Evolutionary conservation across 2,329 filamentous ascomycete species (phyloP), one percentile per base, ranked within the genome.

Genomic region (Grosmannia huntii): DNA sequence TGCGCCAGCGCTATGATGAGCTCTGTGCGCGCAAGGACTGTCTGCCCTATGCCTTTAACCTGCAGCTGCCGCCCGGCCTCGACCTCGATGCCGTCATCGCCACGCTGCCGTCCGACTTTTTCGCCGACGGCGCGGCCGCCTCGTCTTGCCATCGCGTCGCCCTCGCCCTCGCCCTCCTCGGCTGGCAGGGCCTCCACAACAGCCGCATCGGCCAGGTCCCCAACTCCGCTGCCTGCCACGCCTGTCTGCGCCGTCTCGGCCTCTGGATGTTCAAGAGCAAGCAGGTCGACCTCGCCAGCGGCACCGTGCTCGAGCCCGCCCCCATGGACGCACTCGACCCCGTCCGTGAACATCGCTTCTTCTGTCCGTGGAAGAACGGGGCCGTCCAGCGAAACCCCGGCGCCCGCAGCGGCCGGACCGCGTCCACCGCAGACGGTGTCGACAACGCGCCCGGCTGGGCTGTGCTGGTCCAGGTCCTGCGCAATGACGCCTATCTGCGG

Each of bases 181-280:
- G 89, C 38, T 92, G 89, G 88, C 82, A 89, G 65, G 83, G 83
- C n/a, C 73, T 83, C 3, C 73, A 72, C 7, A 78, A 81, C 63
- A 62, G 72, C 14, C 72, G 77, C 67, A 72, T 83, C 65, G 70
- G 84, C 67, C 71, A 82, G 1, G 81, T 86, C 25, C 83, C 85
- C 48, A 87, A 89, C 60, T 81, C 92, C 19, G 85, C 88, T 6
- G 84, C 84, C 5, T 99, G 94, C 70, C 80, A 86, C 60, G 88
- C 89, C 23, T 99, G 94, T 68, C 87, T 95, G 66, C 84, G 94
- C 60, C 84, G 91, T 1, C 76, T 97, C 0, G 94, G 94, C 0
- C 77, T 99, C 2, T 99, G 94, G 94, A 86, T 99, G 76, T 97
- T 95, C 69, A 87, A 84, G 66, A 85, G 84, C 69, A 90, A 85